Base-by-base conservation (phyloP, 306 rosid genomes). In the Cicer cuneatum region DNA sequence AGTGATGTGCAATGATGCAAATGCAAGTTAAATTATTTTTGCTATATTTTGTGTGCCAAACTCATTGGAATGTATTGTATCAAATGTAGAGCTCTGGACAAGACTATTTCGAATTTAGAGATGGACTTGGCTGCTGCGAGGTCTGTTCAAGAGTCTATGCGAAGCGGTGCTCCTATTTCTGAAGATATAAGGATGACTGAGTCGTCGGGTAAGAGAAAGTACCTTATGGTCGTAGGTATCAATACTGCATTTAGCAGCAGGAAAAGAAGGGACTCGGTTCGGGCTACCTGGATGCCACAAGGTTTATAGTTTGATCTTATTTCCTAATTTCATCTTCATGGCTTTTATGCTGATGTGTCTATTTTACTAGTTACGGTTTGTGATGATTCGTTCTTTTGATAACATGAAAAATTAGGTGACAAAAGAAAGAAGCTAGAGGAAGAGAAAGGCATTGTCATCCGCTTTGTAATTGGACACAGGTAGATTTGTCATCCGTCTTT, bases 241-340 rank as follows among this genome's bases (percentile, higher is more conserved):
- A 95, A 95, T 64, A 95, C 99, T 56, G 99, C 99, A 75, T 95
- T 95, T 71, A 95, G 99, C 84, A 95, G 99, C 92, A 73, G 99
- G 58, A 92, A 89, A 86, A 90, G 99, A 87, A 86, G 99, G 82
- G 98, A 95, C 77, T 95, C 99, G 0, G 89, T 95, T 89, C 96
- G 99, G 19, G 93, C 87, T 7, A 90, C 99, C 1, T 95, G 99
- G 98, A 85, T 95, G 91, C 98, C 91, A 56, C 99, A 90, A 95
- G 99, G 99, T 95, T 69, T 51, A 49, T 82, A 47, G 41, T 43
- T 66, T 54, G 38, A 68, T 52, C 37, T 40, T 9, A 6, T 63
- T 78, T 65, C 59, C 10, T 24, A 19, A 21, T 75, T 56, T 35
- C 29, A 29, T 69, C 65, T 42, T 18, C 15, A 24, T 69, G 48